phyloP scores from a whole-genome alignment of 2,329 filamentous ascomycete genomes.

The Fusarium mexicanum region DNA sequence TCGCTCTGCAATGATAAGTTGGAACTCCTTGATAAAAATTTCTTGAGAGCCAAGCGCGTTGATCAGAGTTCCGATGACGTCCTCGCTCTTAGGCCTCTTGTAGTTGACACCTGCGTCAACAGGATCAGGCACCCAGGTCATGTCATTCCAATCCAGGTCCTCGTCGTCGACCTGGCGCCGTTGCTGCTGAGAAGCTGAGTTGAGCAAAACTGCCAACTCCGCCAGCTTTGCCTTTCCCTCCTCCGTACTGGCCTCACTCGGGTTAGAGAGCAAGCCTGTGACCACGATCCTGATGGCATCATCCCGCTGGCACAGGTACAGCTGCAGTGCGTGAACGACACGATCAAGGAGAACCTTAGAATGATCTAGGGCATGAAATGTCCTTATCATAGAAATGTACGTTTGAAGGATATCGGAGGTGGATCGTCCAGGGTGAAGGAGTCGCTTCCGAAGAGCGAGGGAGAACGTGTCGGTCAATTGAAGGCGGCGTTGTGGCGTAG shows the following conservation, averaged over 20 bases:
- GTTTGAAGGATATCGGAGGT: conserved; percentile 79
- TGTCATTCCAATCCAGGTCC: conserved; percentile 88
- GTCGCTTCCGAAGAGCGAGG: conserved; percentile 68
- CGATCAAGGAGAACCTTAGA: conserved; percentile 81
- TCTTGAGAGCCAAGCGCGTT: conserved; percentile 89
- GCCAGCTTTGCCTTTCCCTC: conserved; percentile 63
- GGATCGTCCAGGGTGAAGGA: conserved; percentile 80
- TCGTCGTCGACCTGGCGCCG: conserved; percentile 67
- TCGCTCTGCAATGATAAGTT: conserved; percentile 86
- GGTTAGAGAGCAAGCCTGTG: conserved; percentile 73
- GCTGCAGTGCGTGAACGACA: conserved; percentile 76
- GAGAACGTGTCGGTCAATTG: conserved; percentile 77
- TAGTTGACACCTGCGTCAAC: conserved; percentile 94
- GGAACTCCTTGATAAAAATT: conserved; percentile 93
- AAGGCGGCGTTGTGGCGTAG: conserved; percentile 72
- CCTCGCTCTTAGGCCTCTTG: conserved; percentile 85
- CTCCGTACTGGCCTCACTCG: conserved; percentile 61
- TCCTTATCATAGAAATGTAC: conserved; percentile 82
- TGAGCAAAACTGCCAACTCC: conserved; percentile 74
- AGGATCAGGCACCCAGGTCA: conserved; percentile 92
- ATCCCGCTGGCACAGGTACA: conserved; percentile 80
- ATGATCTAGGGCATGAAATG: conserved; percentile 78
- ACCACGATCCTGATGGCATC: conserved; percentile 84
- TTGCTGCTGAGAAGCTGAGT: conserved; percentile 66
- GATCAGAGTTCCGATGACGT: conserved; percentile 91